These are phyloP conservation scores for Phytophthora litchii DNA, from an alignment of 352 stramenopile species.

Conservation along the genomic window DNA sequence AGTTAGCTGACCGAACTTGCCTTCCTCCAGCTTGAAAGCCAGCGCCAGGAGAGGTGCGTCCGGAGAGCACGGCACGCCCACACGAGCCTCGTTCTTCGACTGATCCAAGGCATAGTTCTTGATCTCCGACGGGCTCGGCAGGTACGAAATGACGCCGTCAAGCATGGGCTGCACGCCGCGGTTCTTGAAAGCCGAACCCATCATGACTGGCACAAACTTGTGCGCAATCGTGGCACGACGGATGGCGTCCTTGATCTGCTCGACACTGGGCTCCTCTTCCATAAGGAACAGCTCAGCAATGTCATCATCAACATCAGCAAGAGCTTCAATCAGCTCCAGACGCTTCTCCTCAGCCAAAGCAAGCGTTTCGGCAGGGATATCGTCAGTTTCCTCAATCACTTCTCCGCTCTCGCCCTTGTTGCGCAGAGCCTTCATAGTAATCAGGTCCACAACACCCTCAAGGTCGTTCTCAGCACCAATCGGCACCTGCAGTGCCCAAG, in stretches of 20 bases:
- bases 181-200: constrained; percentile 98
- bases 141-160: constrained; percentile 97
- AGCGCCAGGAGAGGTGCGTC: constrained; percentile 95
- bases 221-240: constrained; percentile 95
- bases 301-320: constrained; percentile 98
- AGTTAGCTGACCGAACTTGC: constrained; percentile 98
- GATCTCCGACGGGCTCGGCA: constrained; percentile 95
- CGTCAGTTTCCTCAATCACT: constrained; percentile 83
- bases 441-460: constrained; percentile 96
- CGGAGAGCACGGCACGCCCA: constrained; percentile 86
- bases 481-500: constrained; percentile 95
- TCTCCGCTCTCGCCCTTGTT: constrained; percentile 94
- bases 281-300: constrained; percentile 99
- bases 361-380: constrained; percentile 90
- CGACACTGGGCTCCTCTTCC: constrained; percentile 94
- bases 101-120: constrained; percentile 96
- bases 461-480: constrained; percentile 97
- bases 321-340: constrained; percentile 92
- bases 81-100: constrained; percentile 91
- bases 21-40: constrained; percentile 99
- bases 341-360: constrained; percentile 91
- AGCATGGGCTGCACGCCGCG: constrained; percentile 98
- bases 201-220: constrained; percentile 99
- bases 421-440: constrained; percentile 90
- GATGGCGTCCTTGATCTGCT: constrained; percentile 95